Evolutionary conservation across 83 land plant genomes (phyloP).

Genomic region (Isoetes engelmannii): DNA sequence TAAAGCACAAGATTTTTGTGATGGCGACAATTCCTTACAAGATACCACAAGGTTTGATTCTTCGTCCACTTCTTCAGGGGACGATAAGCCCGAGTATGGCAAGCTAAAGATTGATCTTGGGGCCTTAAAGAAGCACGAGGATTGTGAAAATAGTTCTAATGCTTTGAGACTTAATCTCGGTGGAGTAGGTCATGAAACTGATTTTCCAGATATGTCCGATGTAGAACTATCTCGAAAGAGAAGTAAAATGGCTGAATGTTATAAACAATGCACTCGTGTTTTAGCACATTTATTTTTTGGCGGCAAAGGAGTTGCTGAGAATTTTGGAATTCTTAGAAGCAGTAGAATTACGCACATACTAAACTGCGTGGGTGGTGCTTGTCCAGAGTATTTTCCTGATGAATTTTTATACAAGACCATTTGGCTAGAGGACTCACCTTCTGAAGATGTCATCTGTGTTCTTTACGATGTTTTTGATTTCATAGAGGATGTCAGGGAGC

Average conservation of each 20-base stretch:
- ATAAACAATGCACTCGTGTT: slow-evolving; percentile 35
- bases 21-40: no score
- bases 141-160: no score
- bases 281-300: slow-evolving; percentile 35
- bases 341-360: slow-evolving; percentile 42
- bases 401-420: slow-evolving; percentile 37
- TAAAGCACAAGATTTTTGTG: no score
- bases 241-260: slow-evolving; percentile 35
- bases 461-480: slow-evolving; percentile 38
- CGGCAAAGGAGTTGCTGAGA: slow-evolving; percentile 36
- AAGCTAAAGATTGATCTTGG: no score
- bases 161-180: no score
- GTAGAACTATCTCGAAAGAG: slow-evolving; percentile 11
- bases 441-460: slow-evolving; percentile 35
- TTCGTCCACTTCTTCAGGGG: no score
- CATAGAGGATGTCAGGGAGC: slow-evolving; percentile 38
- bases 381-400: slow-evolving; percentile 35
- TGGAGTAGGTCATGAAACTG: no score
- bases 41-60: no score
- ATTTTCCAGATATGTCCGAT: no score
- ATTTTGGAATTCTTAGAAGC: slow-evolving; percentile 23
- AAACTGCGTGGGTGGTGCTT: slow-evolving; percentile 43
- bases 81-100: no score
- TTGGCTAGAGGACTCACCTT: slow-evolving; percentile 40
- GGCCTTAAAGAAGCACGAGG: no score